phyloP scores from a whole-genome alignment of 129 eudicot species.

The Flaveria trinervia region DNA sequence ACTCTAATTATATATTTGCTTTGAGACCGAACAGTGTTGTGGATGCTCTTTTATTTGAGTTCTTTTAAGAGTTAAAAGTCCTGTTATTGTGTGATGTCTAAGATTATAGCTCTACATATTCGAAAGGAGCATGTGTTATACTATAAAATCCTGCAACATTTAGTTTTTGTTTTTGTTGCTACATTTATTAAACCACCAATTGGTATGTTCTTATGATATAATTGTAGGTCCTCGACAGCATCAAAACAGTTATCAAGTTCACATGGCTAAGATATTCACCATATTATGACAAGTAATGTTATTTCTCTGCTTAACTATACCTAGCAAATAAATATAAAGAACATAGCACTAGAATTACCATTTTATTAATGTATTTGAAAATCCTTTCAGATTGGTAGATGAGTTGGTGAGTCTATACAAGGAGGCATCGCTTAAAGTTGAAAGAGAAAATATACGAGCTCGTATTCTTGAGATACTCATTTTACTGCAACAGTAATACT shows the following conservation, averaged over 20 bases:
- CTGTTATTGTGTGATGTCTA: background rate
- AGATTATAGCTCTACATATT: background rate
- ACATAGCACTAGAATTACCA: background rate
- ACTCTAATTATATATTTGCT: background rate
- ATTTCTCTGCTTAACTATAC: background rate
- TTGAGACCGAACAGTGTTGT: background rate
- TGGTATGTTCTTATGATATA: background rate
- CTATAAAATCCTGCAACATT: background rate
- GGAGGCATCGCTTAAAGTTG: slow-evolving; percentile 69
- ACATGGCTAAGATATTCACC: slow-evolving; percentile 88
- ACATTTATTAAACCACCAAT: background rate
- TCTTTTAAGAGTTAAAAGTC: background rate
- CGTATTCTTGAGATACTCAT: slow-evolving; percentile 49
- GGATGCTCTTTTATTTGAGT: background rate
- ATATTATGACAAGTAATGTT: slow-evolving; percentile 53
- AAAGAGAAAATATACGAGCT: slow-evolving; percentile 68
- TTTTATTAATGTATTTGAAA: background rate
- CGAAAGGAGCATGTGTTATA: background rate
- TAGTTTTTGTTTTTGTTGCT: background rate
- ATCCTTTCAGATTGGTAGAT: slow-evolving; percentile 67
- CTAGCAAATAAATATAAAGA: background rate
- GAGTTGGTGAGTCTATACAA: slow-evolving; percentile 73
- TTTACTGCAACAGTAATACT: slow-evolving; percentile 67
- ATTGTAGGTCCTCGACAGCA: slow-evolving; percentile 54
- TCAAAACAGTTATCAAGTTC: slow-evolving; percentile 61